A percentile compares a stretch with the other conserved stretches of the same genome.
Conservation (phyloP, 352 stramenopile genomes). For the Vaucheria bursata region DNA sequence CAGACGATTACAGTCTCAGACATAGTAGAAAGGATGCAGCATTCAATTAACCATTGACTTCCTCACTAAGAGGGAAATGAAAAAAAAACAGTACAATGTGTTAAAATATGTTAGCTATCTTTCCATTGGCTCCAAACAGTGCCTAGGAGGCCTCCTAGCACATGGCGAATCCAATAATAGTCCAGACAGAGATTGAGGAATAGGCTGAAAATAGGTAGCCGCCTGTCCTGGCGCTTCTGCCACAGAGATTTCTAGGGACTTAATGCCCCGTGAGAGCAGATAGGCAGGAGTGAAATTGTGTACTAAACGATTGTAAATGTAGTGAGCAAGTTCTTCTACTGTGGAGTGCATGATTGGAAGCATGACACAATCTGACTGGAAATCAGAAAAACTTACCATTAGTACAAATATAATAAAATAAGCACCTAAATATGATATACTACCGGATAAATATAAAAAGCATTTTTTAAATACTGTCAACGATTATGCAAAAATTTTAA, state of each 20-base stretch:
- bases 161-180: constrained; percentile 1
- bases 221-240: constrained; percentile 22
- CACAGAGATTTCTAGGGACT: constrained; percentile 27
- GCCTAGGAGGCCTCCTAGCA: background rate
- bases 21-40: too few relatives aligned
- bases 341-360: constrained; percentile 93
- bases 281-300: constrained; percentile 30
- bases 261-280: constrained; percentile 22
- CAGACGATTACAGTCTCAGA: too few relatives aligned
- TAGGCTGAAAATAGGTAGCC: background rate
- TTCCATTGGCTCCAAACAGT: background rate
- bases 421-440: background rate
- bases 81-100: too few relatives aligned
- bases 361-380: constrained; percentile 75
- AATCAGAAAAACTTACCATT: background rate
- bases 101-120: too few relatives aligned
- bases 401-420: background rate
- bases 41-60: too few relatives aligned
- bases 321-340: constrained; percentile 70
- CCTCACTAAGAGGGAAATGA: too few relatives aligned
- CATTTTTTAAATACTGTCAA: too few relatives aligned
- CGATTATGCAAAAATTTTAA: too few relatives aligned
- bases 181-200: background rate
- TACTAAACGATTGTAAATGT: constrained; percentile 20
- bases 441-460: too few relatives aligned